Evolutionary conservation across 2,329 filamentous ascomycete genomes (phyloP).

Genomic region (Alternaria solani): DNA sequence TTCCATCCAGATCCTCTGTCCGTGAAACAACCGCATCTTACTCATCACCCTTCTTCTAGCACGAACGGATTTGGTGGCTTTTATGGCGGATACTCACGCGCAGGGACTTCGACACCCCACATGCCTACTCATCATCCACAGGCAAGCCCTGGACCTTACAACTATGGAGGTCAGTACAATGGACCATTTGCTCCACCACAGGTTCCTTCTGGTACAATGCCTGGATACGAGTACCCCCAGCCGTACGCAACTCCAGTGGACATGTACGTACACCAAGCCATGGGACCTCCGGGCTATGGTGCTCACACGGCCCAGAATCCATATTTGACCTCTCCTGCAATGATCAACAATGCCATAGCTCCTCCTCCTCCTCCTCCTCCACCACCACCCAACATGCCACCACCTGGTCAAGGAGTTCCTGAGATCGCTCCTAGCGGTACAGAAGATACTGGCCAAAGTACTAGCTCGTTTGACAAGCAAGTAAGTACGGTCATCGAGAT

Average conservation of each 20-base stretch:
- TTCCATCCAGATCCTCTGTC: conserved; percentile 69
- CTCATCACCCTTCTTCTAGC: conserved; percentile 37
- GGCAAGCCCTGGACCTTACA: conserved; percentile 49
- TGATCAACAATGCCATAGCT: conserved; percentile 38
- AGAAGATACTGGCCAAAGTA: conserved; percentile 41
- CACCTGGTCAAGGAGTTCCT: conserved; percentile 26
- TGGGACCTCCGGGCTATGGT: conserved; percentile 43
- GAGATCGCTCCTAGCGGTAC: conserved; percentile 25
- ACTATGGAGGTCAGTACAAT: conserved; percentile 44
- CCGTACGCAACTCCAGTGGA: conserved; percentile 41
- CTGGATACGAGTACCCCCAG: conserved; percentile 43
- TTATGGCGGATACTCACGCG: conserved; percentile 50
- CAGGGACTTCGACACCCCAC: conserved; percentile 48
- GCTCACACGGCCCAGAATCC: conserved; percentile 31
- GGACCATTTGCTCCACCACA: conserved; percentile 51
- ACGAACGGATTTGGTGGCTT: conserved; percentile 40
- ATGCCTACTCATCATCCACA: conserved; percentile 47
- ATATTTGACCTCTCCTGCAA: conserved; percentile 45
- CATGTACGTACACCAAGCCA: conserved; percentile 40
- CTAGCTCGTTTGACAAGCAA: conserved; percentile 50
- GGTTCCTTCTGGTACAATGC: conserved; percentile 26
- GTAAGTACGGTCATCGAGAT: conserved; percentile 55
- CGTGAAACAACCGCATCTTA: conserved; percentile 50
- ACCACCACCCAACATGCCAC: conserved; percentile 31
- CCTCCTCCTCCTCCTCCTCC: conserved; percentile 29